Evolutionary conservation across 352 stramenopile genomes (phyloP).

Genomic region (Stephanocyclus meneghinianus): DNA sequence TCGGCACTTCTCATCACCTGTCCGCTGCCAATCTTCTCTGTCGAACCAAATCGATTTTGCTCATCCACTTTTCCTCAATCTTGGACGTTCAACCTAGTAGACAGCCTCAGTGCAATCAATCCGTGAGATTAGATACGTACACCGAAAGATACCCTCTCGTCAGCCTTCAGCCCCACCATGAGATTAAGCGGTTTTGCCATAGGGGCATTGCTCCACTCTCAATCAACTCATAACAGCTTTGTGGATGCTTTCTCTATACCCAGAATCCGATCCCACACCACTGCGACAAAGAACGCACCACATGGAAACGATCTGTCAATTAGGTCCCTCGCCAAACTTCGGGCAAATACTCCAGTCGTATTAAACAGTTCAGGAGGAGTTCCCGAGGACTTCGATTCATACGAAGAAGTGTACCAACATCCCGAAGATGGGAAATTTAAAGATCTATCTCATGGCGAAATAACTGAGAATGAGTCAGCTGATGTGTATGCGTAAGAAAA

Average conservation of each 20-base stretch:
- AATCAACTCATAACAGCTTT: neutral
- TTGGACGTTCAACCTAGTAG: no score
- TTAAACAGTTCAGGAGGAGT: neutral
- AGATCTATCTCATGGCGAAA: neutral
- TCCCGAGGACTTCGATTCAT: neutral
- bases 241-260: conserved; percentile 7
- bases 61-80: no score
- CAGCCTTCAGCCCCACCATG: neutral
- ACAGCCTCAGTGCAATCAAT: no score
- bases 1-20: no score
- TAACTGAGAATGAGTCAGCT: neutral
- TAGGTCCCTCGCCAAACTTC: neutral
- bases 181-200: neutral
- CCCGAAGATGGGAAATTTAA: neutral
- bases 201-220: conserved; percentile 3
- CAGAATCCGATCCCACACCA: neutral
- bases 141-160: no score
- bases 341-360: neutral
- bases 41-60: no score
- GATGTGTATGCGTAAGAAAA: neutral
- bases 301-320: neutral
- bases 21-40: no score
- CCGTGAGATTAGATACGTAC: no score
- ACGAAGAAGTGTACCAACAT: no score
- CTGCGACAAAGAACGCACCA: neutral